Base-by-base conservation (phyloP, 805 yeast genomes). In the Yarrowia osloensis region DNA sequence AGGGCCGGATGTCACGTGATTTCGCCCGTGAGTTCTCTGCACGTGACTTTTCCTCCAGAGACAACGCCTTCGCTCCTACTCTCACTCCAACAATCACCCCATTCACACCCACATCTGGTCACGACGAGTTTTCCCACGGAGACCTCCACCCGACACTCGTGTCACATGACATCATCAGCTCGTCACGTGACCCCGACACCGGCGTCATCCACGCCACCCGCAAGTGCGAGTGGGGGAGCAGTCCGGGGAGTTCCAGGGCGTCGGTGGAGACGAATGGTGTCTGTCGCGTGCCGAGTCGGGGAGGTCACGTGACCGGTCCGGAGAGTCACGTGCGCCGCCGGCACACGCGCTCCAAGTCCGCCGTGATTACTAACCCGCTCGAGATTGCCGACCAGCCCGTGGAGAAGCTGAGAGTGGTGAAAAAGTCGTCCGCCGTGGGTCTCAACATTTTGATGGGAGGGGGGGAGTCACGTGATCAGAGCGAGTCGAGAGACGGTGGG, bases 161-260 rank as follows among this genome's bases (percentile, higher is more conserved):
- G 24, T 54, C 62, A 24, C 62, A 35, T n/a, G 62, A 54, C 31
- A 37, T 54, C 22, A 54, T 54, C 42, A 35, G 44, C 33, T 54
- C 62, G 22, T 37, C 44, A 26, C 62, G 62, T 54, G 65, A 59
- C 44, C 52, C 52, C 2, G 54, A 29, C 2, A 35, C 66, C 4
- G 66, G 66, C 13, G 44, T 61, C 44, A 61, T 61, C 17, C 44
- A 61, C 44, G 66, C 54, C 5, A 61, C 66, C 0, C 28, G 66
- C 13, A 61, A 44, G 33, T 26, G 33, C 33, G 66, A 61, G 8
- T 61, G 66, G 66, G 66, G 66, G 1, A 12, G 33, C 12, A 37
- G 52, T 13, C 65, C 65, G 0, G 57, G 57, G 0, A 50, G 57
- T 17, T 17, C 26, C 28, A 40, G 29, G 19, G 22, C 57, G 4